These are phyloP conservation scores for Luvunga scandens DNA, from an alignment of 345 rosid genomes.

Conservation along the genomic window DNA sequence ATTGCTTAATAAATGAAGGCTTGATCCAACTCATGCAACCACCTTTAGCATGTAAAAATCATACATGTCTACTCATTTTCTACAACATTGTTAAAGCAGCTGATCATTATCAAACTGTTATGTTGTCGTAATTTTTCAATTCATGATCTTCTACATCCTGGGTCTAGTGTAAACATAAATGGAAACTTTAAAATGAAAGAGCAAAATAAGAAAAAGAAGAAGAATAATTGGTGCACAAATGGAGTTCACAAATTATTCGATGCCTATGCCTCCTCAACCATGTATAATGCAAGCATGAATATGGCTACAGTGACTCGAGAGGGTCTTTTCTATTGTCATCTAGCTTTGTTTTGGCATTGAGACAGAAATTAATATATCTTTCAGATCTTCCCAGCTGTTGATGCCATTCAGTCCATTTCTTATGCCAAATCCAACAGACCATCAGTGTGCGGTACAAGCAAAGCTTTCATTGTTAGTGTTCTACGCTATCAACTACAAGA, in stretches of 20 bases:
- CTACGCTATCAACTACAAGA: background rate
- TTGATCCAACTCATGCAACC: too few species aligned
- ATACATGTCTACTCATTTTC: too few species aligned
- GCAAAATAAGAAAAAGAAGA: background rate
- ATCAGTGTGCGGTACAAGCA: background rate
- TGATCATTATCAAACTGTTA: too few species aligned
- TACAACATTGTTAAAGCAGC: too few species aligned
- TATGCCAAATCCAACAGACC: background rate
- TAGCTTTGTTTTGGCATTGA: background rate
- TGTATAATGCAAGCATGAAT: background rate
- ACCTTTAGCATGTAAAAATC: too few species aligned
- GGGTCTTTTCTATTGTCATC: background rate
- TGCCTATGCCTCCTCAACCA: background rate
- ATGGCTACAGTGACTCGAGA: background rate
- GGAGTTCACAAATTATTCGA: background rate
- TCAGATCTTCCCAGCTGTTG: background rate
- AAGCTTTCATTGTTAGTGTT: background rate
- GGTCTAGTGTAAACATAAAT: too few species aligned
- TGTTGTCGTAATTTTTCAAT: too few species aligned
- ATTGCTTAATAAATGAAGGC: too few species aligned
- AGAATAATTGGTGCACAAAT: background rate
- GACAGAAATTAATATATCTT: background rate
- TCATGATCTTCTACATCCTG: too few species aligned
- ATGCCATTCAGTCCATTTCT: background rate
- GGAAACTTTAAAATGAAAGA: too few species aligned